Evolutionary conservation across 1,284 basidiomycete genomes (phyloP), one percentile per base, ranked within the genome.

Genomic region (Ganoderma boninense): DNA sequence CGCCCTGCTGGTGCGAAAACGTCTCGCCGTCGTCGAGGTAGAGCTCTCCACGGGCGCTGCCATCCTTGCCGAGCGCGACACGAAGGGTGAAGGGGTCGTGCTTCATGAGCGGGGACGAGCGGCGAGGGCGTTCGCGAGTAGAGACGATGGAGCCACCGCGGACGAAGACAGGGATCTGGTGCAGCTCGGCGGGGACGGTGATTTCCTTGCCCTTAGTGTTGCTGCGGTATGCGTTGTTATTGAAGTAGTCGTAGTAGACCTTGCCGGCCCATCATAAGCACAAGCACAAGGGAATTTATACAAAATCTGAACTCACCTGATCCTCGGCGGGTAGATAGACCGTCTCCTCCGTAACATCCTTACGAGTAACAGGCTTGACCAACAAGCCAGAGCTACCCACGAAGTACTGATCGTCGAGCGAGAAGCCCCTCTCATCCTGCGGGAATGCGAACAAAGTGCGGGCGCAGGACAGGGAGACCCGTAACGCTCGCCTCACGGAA

Each of bases 171-270:
- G 97, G 98, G 69, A 97, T 84, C 69, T 93, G 89, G 73, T 94
- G 85, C 6, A 99, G 86, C 0, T 89, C 93, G 0, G 95, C 93
- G 0, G 92, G 84, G 23, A 98, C 88, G 1, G 88, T 93, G 76
- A 97, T 85, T 66, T 84, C 83, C 74, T 91, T 92, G 71, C 90
- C 88, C 71, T 88, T 86, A 13, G 86, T 78, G 1, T 88, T 78
- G 26, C 92, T 92, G 49, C 89, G 91, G 83, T 95, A 91, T 60
- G 90, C 82, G 18, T 86, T 77, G 78, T 90, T 82, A 52, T 87
- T 90, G 84, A 96, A 95, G 84, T 97, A 99, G 84, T 99, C 92
- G 81, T 99, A 99, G 87, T 98, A 99, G 2, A 96, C 92, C 91
- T 95, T 7, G 23, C 4, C 16, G 20, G 16, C 4, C 2, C 1